Conservation (phyloP, 2,329 filamentous ascomycete genomes). For the Blumeria hordei region DNA sequence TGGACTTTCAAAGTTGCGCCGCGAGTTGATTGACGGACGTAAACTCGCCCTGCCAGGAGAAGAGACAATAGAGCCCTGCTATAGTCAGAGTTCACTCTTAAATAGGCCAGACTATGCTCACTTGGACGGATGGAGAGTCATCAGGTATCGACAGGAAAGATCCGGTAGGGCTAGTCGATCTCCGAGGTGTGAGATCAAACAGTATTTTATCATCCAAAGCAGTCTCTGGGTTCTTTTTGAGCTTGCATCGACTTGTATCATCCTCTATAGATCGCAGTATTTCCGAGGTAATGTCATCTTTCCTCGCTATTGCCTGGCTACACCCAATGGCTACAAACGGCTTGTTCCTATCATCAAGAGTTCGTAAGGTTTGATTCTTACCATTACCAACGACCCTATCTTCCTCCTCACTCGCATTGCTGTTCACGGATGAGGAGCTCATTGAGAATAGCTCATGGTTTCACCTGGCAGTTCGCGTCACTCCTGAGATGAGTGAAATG, state of each 20-base stretch:
- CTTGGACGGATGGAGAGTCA: conserved; percentile 64
- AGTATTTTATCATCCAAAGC: conserved; percentile 26
- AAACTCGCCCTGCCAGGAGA: conserved; percentile 55
- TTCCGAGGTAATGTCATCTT: no score
- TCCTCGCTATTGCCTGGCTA: no score
- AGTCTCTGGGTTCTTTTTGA: conserved; percentile 18
- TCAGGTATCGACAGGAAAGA: conserved; percentile 54
- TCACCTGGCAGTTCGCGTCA: no score
- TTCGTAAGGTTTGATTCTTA: no score
- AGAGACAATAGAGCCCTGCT: conserved; percentile 34
- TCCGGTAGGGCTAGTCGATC: conserved; percentile 40
- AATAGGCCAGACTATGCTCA: conserved; percentile 17
- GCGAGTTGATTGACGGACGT: conserved; percentile 42
- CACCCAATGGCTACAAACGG: no score
- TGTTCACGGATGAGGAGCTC: conserved; percentile 43
- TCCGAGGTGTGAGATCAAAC: conserved; percentile 25
- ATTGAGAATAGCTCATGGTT: conserved; percentile 26
- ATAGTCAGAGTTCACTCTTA: conserved; percentile 1
- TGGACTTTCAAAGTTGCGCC: conserved; percentile 40
- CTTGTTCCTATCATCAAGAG: no score
- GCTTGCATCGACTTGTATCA: conserved; percentile 5
- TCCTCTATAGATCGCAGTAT: no score
- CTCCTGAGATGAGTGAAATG: no score
- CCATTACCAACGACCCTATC: not conserved
- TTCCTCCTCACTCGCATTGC: conserved; percentile 33